phyloP scores from a whole-genome alignment of 805 yeast species.

The Kazachstania taianensis region DNA sequence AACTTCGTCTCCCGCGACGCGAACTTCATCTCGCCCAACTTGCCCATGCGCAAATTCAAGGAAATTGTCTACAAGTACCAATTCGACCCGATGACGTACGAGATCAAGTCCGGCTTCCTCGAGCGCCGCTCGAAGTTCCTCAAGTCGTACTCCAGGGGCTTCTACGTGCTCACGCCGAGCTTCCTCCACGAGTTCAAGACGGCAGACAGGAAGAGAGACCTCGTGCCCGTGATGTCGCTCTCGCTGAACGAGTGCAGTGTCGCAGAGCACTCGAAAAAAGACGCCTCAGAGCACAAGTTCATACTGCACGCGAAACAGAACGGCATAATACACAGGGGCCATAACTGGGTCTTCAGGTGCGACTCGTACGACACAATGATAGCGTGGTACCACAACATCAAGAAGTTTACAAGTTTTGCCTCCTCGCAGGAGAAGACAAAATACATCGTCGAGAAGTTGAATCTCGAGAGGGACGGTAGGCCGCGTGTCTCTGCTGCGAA shows the following conservation, averaged over 20 bases:
- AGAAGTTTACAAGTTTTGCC: constrained; percentile 51
- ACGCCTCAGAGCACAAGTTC: constrained; percentile 52
- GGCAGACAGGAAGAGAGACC: constrained; percentile 70
- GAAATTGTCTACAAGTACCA: constrained; percentile 60
- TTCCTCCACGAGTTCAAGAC: constrained; percentile 86
- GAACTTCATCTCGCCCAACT: constrained; percentile 53
- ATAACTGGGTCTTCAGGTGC: constrained; percentile 93
- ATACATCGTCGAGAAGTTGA: constrained; percentile 24
- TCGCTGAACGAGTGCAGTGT: constrained; percentile 71
- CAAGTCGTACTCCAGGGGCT: constrained; percentile 83
- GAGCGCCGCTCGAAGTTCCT: constrained; percentile 88
- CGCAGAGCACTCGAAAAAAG: constrained; percentile 72
- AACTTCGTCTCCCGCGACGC: constrained; percentile 64
- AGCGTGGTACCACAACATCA: constrained; percentile 75
- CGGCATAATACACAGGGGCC: constrained; percentile 69
- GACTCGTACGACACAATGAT: constrained; percentile 72
- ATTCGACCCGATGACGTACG: constrained; percentile 56
- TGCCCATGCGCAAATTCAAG: constrained; percentile 50
- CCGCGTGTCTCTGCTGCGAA: constrained; percentile 1
- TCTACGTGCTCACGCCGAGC: constrained; percentile 83
- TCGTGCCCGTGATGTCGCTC: constrained; percentile 73
- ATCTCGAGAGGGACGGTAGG: constrained; percentile 6
- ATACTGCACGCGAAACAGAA: constrained; percentile 66
- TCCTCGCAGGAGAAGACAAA: constrained; percentile 51
- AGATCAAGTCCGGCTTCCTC: constrained; percentile 65